Percentiles rank a stretch among this genome's conserved stretches.
Conservation (phyloP, 768 basidiomycete species). For the Xerocomus spinulosus region DNA sequence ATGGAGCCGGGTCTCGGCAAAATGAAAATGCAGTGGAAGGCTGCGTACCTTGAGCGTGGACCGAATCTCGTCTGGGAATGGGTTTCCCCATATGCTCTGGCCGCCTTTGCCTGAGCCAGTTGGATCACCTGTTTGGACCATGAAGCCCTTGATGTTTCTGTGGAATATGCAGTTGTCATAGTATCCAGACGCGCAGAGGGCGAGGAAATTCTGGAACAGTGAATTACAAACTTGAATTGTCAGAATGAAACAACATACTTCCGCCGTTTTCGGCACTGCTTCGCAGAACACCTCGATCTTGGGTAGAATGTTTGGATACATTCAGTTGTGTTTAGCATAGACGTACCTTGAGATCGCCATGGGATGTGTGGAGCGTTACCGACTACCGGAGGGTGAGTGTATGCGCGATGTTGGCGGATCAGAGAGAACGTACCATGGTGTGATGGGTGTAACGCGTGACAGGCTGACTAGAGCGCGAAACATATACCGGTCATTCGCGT, state of each 20-base stretch:
- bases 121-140: conserved; percentile 92
- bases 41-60: conserved; percentile 82
- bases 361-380: conserved; percentile 90
- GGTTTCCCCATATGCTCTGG: conserved; percentile 92
- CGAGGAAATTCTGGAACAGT: conserved; percentile 79
- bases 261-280: conserved; percentile 90
- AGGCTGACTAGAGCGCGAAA: background rate
- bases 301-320: background rate
- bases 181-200: conserved; percentile 84
- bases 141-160: conserved; percentile 93
- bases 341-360: conserved; percentile 88
- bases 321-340: background rate
- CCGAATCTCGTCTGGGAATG: conserved; percentile 88
- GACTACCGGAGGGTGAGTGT: conserved; percentile 48
- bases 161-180: conserved; percentile 87
- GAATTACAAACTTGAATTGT: conserved; percentile 1
- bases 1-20: background rate
- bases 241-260: conserved; percentile 46
- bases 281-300: conserved; percentile 98
- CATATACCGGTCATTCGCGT: background rate
- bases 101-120: conserved; percentile 92
- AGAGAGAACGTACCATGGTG: conserved; percentile 25
- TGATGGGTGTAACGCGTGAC: conserved; percentile 29
- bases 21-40: background rate
- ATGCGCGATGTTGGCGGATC: conserved; percentile 23